A percentile compares a stretch with the other conserved stretches of the same genome.
Conservation (phyloP, 129 eudicot genomes). For the Solidago caesia region DNA sequence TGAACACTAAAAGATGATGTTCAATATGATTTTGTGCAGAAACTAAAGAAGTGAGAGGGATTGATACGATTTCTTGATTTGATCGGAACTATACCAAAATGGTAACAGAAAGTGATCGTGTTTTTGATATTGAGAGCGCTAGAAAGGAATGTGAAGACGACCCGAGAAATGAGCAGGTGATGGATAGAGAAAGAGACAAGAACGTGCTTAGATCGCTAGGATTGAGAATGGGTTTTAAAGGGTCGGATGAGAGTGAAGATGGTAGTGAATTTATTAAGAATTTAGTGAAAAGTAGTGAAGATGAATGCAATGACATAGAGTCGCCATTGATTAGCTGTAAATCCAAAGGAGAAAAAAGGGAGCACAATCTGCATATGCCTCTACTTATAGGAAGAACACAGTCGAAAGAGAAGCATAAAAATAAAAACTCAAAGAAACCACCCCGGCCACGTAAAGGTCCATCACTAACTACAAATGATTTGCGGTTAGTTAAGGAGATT, state of each 20-base stretch:
- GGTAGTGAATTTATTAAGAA: slow-evolving; percentile 5
- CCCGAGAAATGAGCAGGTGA: slow-evolving; percentile 19
- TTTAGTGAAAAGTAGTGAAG: slow-evolving; percentile 19
- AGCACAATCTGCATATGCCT: slow-evolving; percentile 22
- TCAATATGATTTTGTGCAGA: slow-evolving; percentile 16
- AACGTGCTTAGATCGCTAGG: slow-evolving; percentile 32
- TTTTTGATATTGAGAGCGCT: slow-evolving; percentile 45
- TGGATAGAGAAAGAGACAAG: slow-evolving; percentile 25
- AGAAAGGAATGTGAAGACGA: slow-evolving; percentile 29
- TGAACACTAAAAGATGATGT: not conserved
- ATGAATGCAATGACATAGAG: slow-evolving; percentile 17
- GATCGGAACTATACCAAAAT: slow-evolving; percentile 33
- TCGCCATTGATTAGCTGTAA: slow-evolving; percentile 32
- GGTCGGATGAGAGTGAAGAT: slow-evolving; percentile 22
- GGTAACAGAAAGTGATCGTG: slow-evolving; percentile 27
- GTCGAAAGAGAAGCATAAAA: slow-evolving; percentile 42
- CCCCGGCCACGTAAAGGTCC: slow-evolving; percentile 83
- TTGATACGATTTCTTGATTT: slow-evolving; percentile 14
- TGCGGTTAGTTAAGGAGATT: slow-evolving; percentile 58
- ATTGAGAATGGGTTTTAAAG: slow-evolving; percentile 33
- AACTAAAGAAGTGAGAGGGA: not conserved
- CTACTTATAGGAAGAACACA: slow-evolving; percentile 24
- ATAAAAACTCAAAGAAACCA: slow-evolving; percentile 47
- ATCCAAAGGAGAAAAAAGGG: slow-evolving; percentile 36
- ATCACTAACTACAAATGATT: slow-evolving; percentile 47